Evolutionary conservation across 2,329 filamentous ascomycete species (phyloP), one percentile per base, ranked within the genome.

Genomic region (Rhynchosporium graminicola): DNA sequence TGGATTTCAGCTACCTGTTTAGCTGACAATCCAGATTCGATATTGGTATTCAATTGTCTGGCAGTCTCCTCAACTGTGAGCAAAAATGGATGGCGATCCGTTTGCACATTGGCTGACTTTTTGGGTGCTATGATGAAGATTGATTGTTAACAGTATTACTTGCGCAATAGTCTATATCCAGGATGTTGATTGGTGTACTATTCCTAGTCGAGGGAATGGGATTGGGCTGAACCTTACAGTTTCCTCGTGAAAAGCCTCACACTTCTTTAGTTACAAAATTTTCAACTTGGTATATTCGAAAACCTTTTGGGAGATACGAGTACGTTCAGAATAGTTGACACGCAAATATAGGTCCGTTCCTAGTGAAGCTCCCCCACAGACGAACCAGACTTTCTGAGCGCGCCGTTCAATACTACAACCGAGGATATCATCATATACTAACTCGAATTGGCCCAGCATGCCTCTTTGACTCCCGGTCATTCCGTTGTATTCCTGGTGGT

Each of bases 11-110:
- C 74, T 28, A 89, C 88, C 71, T 89, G 83, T 8, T 77, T 74
- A 15, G 82, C 80, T 9, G 80, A 85, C 48, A 93, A 78, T 45
- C 90, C 90, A 72, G 83, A 86, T 64, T 91, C 88, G 59, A 86
- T 72, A 71, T 89, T 81, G 58, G 87, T 88, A 42, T 80, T 78
- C 59, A 90, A 81, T 65, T 84, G 81, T 59, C 82, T 77, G 33
- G 83, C 85, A 63, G 90, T 88, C 75, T 89, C 82, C 66, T 83
- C 77, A 68, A 83, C 80, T 28, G 82, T 74, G 56, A 91, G 80
- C 63, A 87, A 81, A 71, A 86, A 87, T 33, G 85, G 83, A 70
- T 86, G 84, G 58, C 78, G 79, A 5, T 68, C 63, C n/a, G 67
- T 69, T 20, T 50, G 26, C 20, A 29, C 58, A 28, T 20, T 46